Base-by-base conservation (phyloP, 129 eudicot genomes). In the Chrysanthemum lavandulifolium region DNA sequence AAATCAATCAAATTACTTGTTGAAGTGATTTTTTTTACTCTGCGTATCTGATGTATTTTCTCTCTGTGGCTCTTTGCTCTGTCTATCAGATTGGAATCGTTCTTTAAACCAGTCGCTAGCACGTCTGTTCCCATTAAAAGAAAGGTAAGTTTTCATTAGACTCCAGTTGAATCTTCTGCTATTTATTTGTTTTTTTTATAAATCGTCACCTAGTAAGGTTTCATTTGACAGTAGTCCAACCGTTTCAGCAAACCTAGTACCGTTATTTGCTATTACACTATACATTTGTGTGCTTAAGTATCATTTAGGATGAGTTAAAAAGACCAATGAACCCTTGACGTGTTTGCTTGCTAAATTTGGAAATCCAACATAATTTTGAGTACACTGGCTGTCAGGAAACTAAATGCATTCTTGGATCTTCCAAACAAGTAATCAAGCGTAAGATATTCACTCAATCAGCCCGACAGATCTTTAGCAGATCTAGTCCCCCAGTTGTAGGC, bases 1-100 rank as follows among this genome's bases (percentile, higher is more conserved):
- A 65, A 48, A 81, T 65, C 27, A 63, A 64, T 53, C 12, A 19
- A 52, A 10, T 19, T 13, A 40, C 62, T 53, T 2, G 43, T 21
- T 14, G 0, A 31, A 31, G n/a, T 76, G 27, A 55, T 10, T 29
- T 40, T 64, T 64, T n/a, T 43, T 65, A 29, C 53, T 78, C 9
- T 55, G 1, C 52, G 13, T 68, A 58, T 65, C 36, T 82, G 55
- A 76, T 57, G 64, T 6, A 4, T 40, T 14, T 25, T 59, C 21
- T 29, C 25, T 6, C 45, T 36, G 9, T 36, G 45, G 36, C 6
- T 31, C 45, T 36, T 36, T n/a, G 6, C 14, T 10, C 25, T 14
- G 63, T 57, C 10, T 3, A 77, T 73, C 99, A 95, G 99, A 81
- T 78, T 91, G 40, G 99, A 95, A 68, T 90, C 97, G 8, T 88